Evolutionary conservation across 2,329 filamentous ascomycete genomes (phyloP), one percentile per base, ranked within the genome.

Genomic region (Colletotrichum euphorbiae): DNA sequence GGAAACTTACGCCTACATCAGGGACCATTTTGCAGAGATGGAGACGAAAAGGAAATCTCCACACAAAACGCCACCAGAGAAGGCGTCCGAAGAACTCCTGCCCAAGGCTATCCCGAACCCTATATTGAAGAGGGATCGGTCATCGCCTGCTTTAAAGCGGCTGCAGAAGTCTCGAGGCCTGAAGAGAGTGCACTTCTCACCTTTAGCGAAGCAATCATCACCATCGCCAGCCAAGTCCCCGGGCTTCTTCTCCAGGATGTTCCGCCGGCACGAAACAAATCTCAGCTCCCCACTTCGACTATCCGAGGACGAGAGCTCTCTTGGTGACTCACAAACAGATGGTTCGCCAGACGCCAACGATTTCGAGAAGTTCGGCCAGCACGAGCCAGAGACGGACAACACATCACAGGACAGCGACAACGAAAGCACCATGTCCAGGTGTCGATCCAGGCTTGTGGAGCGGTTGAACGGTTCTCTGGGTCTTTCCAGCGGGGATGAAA

Each of bases 181-280:
- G 55, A 69, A 67, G 45, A 67, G n/a, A 13, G 62, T 69, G 24
- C 62, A 67, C 8, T 69, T 69, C 17, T 67, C 51, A 13, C 33
- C 62, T 31, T 56, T 62, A 6, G 11, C 56, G 9, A 62, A 62
- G 19, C 43, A 21, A 19, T 28, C 21, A 11, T 56, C 38, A 13
- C 51, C 42, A 11, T 42, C 50, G 19, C 31, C 63, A 38, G 13
- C n/a, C 11, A 54, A 55, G 46, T 21, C 61, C 3, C 15, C 40
- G 12, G 12, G 46, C 13, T 66, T 69, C 31, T 19, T 69, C 8
- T 55, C 19, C 8, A 65, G 40, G 54, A 54, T 69, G 4, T 65
- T 69, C 13, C n/a, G 54, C 45, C 52, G 52, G 3, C 15, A 19
- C 36, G 46, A 61, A 17, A 24, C 19, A 38, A n/a, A 19, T 7